These are phyloP conservation scores for Solanum lignicaule DNA, from an alignment of 257 asterid species.

Conservation along the genomic window DNA sequence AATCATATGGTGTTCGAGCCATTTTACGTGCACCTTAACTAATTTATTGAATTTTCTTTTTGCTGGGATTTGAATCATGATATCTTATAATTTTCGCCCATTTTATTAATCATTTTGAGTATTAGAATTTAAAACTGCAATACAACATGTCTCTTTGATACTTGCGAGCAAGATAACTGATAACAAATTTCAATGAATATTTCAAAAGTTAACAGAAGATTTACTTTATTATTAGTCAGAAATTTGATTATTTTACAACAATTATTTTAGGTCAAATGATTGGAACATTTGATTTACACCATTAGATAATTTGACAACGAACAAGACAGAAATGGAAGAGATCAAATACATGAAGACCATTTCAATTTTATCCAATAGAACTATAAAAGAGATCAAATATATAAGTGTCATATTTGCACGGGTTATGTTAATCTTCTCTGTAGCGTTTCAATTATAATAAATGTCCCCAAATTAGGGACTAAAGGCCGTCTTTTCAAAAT, in stretches of 20 bases:
- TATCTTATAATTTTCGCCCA: not conserved
- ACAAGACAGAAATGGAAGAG: no score
- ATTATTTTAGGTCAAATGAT: not conserved
- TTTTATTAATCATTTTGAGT: not conserved
- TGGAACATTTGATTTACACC: not conserved
- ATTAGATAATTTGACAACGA: no score
- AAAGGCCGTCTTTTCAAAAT: not conserved
- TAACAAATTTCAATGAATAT: not conserved
- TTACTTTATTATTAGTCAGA: not conserved
- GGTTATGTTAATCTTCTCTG: accelerated
- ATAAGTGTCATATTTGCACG: not conserved
- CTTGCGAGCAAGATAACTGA: not conserved
- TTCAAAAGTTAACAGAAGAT: not conserved
- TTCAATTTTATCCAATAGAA: no score
- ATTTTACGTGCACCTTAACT: accelerated
- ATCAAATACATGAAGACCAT: no score
- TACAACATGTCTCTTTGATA: not conserved
- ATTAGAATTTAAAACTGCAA: not conserved
- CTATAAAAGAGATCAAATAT: no score
- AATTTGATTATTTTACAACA: not conserved
- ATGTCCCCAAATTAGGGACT: not conserved
- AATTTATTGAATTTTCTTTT: not conserved
- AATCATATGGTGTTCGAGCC: not conserved
- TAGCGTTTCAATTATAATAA: not conserved
- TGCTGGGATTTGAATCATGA: not conserved